Base-by-base conservation (phyloP, 2,329 filamentous ascomycete species). In the Leptoxyphium fumago region DNA sequence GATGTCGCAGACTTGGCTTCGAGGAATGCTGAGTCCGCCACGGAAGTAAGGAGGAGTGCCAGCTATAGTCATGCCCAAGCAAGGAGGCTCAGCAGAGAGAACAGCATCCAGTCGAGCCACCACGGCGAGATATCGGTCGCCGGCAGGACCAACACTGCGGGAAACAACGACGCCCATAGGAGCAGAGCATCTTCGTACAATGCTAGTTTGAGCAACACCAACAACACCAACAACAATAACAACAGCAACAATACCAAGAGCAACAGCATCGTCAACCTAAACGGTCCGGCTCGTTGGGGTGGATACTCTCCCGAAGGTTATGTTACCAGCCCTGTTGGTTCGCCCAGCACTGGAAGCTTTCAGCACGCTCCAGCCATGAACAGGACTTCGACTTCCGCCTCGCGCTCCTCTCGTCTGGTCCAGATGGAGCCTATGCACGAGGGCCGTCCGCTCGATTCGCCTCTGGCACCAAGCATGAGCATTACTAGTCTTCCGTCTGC, bases 1-100 rank as follows among this genome's bases (percentile, higher is more conserved):
- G 84, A 83, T 48, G 82, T 87, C 56, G 82, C 82, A 54, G 77
- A 83, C 66, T 82, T 84, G 52, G 88, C 87, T 54, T 75, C 81
- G 46, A 77, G 81, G 55, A 69, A 85, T 51, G 78, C 84, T 61
- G 69, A 77, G 48, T 78, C 45, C 32, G 47, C 53, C 40, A 46
- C 48, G 30, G 44, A 46, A 42, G 21, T 17, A 28, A 40, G 38
- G 14, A 40, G 38, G 17, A 40, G 14, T 18, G 14, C 13, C 13
- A 40, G 38, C 38, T 18, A 36, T 9, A 15, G 32, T 9, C 32
- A 15, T 9, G 32, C 32, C 15, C 32, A 36, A 13, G 32, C 32
- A 36, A 36, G 38, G 38, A 13, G 11, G 11, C 45, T 49, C 29
- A 57, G 54, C 45, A 47, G 54, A 5, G 49, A 53, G 46, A 57